Evolutionary conservation across 495 filamentous ascomycete genomes (phyloP).

Genomic region (Hypoxylon subgilvum): DNA sequence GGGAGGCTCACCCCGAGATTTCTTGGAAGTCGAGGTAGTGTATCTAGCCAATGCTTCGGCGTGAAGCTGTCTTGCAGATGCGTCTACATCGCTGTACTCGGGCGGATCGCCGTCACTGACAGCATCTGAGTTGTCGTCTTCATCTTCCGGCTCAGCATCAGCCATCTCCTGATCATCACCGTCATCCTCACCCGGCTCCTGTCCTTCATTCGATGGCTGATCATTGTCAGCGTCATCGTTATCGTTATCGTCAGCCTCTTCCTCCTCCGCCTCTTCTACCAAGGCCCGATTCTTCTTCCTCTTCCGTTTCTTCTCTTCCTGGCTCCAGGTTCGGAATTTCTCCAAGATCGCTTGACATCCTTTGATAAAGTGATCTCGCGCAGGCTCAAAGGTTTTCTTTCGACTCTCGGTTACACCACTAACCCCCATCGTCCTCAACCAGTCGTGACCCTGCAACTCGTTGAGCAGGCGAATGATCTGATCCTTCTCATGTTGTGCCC

Average conservation of each 20-base stretch:
- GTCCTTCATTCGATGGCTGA: slow-evolving; percentile 37
- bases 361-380: slow-evolving; percentile 79
- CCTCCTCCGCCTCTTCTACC: slow-evolving; percentile 53
- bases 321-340: slow-evolving; percentile 86
- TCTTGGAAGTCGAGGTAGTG: slow-evolving; percentile 30
- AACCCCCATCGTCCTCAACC: slow-evolving; percentile 93
- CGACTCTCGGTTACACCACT: slow-evolving; percentile 80
- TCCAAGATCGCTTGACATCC: slow-evolving; percentile 80
- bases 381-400: slow-evolving; percentile 84
- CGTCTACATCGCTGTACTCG: slow-evolving; percentile 75
- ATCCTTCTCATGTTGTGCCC: slow-evolving; percentile 88
- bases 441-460: slow-evolving; percentile 87
- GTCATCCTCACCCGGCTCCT: slow-evolving; percentile 30
- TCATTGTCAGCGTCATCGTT: slow-evolving; percentile 38
- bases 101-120: slow-evolving; percentile 58
- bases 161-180: slow-evolving; percentile 36
- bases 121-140: slow-evolving; percentile 42
- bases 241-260: slow-evolving; percentile 43
- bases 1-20: slow-evolving; percentile 48
- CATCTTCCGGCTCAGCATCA: slow-evolving; percentile 34
- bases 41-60: slow-evolving; percentile 65
- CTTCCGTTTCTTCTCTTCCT: slow-evolving; percentile 85
- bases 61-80: slow-evolving; percentile 72
- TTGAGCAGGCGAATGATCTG: slow-evolving; percentile 85
- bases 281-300: slow-evolving; percentile 67